Percentiles rank a stretch among this genome's conserved stretches.
These are phyloP conservation scores for Climacium dendroides DNA, from an alignment of 225 moss, liverwort and hornwort genomes.

Conservation along the genomic window DNA sequence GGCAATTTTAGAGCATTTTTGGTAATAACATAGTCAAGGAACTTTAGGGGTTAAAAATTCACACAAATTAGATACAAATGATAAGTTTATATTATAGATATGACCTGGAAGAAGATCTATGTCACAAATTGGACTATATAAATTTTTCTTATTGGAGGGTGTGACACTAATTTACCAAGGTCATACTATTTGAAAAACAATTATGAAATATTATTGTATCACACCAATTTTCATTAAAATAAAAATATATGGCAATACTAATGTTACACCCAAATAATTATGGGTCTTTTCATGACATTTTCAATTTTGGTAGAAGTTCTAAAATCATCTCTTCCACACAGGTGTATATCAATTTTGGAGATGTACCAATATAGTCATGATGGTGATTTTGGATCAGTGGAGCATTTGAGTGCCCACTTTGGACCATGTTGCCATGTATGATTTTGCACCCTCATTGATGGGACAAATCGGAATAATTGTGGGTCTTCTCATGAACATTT, in stretches of 20 bases:
- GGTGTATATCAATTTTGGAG: not conserved
- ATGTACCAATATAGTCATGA: not conserved
- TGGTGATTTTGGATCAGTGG: not conserved
- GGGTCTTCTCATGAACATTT: not conserved
- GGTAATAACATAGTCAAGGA: too few relatives aligned
- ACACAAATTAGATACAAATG: not conserved
- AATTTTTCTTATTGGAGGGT: not conserved
- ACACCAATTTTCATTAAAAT: not conserved
- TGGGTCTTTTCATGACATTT: not conserved
- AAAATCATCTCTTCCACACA: not conserved
- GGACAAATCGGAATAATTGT: not conserved
- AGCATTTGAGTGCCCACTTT: not conserved
- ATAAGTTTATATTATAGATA: not conserved
- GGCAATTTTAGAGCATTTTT: too few relatives aligned
- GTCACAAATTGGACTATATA: not conserved
- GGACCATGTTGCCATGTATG: not conserved
- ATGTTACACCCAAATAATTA: not conserved
- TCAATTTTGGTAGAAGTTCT: too few relatives aligned
- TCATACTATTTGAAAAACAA: not conserved
- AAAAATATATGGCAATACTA: fast-evolving
- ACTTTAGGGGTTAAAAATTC: too few relatives aligned
- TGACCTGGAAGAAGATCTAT: not conserved
- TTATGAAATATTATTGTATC: not conserved
- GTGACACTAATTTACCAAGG: not conserved
- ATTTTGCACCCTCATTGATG: not conserved